A percentile compares a stretch with the other conserved stretches of the same genome.
phyloP scores from a whole-genome alignment of 208 protist species.

The Leishmania amazonensis region DNA sequence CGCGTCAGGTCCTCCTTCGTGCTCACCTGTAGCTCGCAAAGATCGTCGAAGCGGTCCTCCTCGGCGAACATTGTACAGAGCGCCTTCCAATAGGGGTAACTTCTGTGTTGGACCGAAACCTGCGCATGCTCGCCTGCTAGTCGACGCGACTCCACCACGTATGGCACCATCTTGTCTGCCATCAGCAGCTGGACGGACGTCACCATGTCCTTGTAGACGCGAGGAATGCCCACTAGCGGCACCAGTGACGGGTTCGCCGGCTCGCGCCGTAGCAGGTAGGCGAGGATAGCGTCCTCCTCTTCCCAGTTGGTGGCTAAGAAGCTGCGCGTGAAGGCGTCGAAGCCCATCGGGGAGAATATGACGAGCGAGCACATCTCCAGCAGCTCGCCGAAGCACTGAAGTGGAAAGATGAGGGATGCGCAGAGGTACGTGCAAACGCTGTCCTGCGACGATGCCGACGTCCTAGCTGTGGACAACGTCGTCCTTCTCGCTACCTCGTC shows the following conservation, averaged over 20 bases:
- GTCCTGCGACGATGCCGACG: not conserved
- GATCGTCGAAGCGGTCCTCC: slow-evolving; percentile 53
- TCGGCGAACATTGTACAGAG: slow-evolving; percentile 41
- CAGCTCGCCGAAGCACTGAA: slow-evolving; percentile 77
- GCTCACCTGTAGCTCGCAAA: slow-evolving; percentile 43
- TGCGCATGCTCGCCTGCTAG: slow-evolving; percentile 26
- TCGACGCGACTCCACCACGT: slow-evolving; percentile 43
- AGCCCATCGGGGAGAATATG: slow-evolving; percentile 49
- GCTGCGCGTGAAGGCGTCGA: slow-evolving; percentile 53
- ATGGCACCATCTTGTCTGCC: slow-evolving; percentile 56
- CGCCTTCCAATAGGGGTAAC: slow-evolving; percentile 65
- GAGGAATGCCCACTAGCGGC: slow-evolving; percentile 64
- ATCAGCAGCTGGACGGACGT: slow-evolving; percentile 55
- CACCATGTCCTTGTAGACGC: slow-evolving; percentile 66
- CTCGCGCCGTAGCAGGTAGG: slow-evolving; percentile 67
- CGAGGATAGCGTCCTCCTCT: slow-evolving; percentile 63
- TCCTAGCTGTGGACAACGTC: not conserved
- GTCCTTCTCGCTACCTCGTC: slow-evolving; percentile 8
- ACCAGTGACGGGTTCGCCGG: slow-evolving; percentile 73
- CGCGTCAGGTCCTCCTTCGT: slow-evolving; percentile 15
- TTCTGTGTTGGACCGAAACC: slow-evolving; percentile 2
- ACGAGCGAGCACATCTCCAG: slow-evolving; percentile 66
- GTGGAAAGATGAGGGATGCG: slow-evolving; percentile 70
- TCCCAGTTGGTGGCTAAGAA: slow-evolving; percentile 65
- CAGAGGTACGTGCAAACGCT: slow-evolving; percentile 29